Base-by-base conservation (phyloP, 306 rosid species). In the Rosa rugosa region DNA sequence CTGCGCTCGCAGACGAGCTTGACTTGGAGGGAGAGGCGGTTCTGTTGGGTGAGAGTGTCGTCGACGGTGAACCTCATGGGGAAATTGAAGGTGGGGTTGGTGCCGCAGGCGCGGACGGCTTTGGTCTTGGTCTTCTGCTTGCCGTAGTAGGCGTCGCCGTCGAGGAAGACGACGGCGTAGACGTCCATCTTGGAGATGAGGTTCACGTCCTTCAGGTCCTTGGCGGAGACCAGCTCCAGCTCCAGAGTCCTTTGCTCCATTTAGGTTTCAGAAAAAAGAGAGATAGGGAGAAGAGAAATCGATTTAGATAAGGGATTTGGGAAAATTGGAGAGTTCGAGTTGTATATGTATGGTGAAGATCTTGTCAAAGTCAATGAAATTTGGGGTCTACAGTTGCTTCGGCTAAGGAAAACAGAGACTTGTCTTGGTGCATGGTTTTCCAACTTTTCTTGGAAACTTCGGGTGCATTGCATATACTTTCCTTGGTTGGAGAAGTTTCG, bases 151-250 rank as follows among this genome's bases (percentile, higher is more conserved):
- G 80, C 31, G 54, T 89, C 91, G 53, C 91, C 97, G 75, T 79
- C 0, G 91, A 94, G 75, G 0, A 87, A 80, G 59, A 89, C 88
- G 83, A 87, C 91, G 41, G 82, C 96, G 87, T 87, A 92, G 0
- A 85, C 97, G 46, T 90, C 88, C 97, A 92, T 92, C 83, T 95
- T 91, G 53, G 90, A 82, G n/a, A 95, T 36, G 34, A 86, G 74
- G 50, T 85, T 92, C 2, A 89, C 97, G 45, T 92, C 79, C 22
- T 95, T 86, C 76, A 95, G 86, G 59, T 85, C 95, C 13, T 82
- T 84, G 3, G 99, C 97, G 0, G 99, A 92, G 72, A 84, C 50
- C 23, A 94, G 72, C 74, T 83, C 87, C 69, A 94, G 83, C n/a
- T 94, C 97, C 42, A 94, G 22, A 46, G 79, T 85, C 7, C 85